phyloP scores from a whole-genome alignment of 192 early-diverging fungal species.

The Rhizophlyctis rosea region DNA sequence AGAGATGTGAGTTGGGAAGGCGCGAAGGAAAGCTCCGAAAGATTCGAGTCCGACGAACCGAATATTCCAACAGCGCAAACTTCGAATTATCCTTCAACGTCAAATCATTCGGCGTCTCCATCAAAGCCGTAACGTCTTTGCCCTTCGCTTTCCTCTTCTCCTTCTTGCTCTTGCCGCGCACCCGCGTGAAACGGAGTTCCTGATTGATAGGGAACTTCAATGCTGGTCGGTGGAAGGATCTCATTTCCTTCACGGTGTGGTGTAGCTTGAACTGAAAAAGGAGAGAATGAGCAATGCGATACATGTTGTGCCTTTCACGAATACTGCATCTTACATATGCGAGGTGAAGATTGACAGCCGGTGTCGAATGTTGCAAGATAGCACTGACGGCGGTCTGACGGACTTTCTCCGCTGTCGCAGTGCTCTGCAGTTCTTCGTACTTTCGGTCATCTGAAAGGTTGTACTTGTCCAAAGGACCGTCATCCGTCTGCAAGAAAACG shows the following conservation, averaged over 20 bases:
- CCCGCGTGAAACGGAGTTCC: slow-evolving; percentile 68
- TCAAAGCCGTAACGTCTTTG: slow-evolving; percentile 43
- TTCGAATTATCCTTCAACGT: slow-evolving; percentile 81
- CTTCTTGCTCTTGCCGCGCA: slow-evolving; percentile 68
- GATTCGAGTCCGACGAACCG: slow-evolving; percentile 42
- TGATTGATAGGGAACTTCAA: slow-evolving; percentile 61
- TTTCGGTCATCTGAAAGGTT: slow-evolving; percentile 86
- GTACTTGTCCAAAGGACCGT: slow-evolving; percentile 36
- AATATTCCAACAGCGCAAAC: slow-evolving; percentile 87
- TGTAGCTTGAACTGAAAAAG: slow-evolving; percentile 76
- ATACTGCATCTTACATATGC: slow-evolving; percentile 54
- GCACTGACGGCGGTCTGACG: slow-evolving; percentile 85
- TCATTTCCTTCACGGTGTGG: slow-evolving; percentile 73
- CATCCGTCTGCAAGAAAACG: neutral
- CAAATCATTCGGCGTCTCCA: slow-evolving; percentile 82
- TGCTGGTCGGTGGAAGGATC: slow-evolving; percentile 85
- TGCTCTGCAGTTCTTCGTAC: slow-evolving; percentile 70
- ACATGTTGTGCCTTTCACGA: no score
- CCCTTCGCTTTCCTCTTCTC: slow-evolving; percentile 67
- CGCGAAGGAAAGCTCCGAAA: slow-evolving; percentile 11
- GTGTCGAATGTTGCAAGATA: slow-evolving; percentile 81
- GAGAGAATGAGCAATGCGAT: no score
- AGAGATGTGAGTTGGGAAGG: slow-evolving; percentile 1
- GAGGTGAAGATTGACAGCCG: slow-evolving; percentile 76
- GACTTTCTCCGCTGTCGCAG: slow-evolving; percentile 65